Conservation (phyloP, 1,284 basidiomycete species). For the Bjerkandera adusta region DNA sequence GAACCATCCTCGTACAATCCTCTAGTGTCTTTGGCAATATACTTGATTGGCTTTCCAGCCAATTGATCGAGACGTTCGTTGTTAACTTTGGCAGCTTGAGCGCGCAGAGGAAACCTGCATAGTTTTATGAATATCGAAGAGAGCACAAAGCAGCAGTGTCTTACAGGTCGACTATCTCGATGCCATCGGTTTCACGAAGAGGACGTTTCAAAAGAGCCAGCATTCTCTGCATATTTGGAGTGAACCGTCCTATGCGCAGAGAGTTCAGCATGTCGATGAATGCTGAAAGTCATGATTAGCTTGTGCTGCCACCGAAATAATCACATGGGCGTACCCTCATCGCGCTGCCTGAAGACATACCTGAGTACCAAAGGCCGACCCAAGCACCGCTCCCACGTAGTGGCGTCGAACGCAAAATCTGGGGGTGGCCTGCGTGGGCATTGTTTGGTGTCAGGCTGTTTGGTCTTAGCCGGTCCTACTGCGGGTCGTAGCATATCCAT, state of each 20-base stretch:
- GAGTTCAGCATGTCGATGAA: constrained; percentile 75
- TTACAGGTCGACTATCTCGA: constrained; percentile 82
- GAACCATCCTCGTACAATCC: constrained; percentile 26
- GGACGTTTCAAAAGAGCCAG: constrained; percentile 62
- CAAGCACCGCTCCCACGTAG: constrained; percentile 52
- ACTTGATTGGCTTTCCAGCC: constrained; percentile 31
- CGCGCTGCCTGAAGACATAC: constrained; percentile 42
- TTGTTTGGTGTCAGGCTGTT: too few species aligned
- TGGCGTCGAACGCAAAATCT: constrained; percentile 72
- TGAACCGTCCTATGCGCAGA: constrained; percentile 61
- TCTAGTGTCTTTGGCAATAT: constrained; percentile 35
- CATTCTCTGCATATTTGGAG: constrained; percentile 41
- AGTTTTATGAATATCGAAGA: neutral
- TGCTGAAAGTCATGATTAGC: constrained; percentile 26
- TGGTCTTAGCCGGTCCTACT: too few species aligned
- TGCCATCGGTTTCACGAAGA: constrained; percentile 67
- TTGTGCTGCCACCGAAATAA: neutral
- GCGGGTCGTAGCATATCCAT: too few species aligned
- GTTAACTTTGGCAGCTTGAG: constrained; percentile 63
- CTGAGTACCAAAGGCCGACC: constrained; percentile 34
- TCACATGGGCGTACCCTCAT: constrained; percentile 59
- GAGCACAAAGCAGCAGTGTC: constrained; percentile 19
- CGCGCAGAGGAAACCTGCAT: constrained; percentile 59
- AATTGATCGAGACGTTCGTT: constrained; percentile 38
- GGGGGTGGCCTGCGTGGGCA: too few species aligned